phyloP scores from a whole-genome alignment of 1,284 basidiomycete species.

The Ustilago vetiveriae region DNA sequence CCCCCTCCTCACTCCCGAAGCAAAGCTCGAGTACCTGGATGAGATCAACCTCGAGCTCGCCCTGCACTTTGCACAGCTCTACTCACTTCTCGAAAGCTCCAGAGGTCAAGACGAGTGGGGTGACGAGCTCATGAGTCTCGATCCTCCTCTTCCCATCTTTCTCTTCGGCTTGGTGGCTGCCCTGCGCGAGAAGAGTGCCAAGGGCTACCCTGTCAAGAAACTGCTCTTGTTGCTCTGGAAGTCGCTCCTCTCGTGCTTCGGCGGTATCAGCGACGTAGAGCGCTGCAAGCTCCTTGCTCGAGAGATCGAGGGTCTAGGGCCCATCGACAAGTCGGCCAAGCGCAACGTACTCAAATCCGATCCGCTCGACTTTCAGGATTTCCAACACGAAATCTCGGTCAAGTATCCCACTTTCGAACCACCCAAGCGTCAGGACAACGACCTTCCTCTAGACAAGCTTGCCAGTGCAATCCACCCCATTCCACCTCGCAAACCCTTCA shows the following conservation, averaged over 20 bases:
- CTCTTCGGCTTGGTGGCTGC: slow-evolving; percentile 88
- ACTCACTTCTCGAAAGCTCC: slow-evolving; percentile 63
- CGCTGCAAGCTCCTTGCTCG: slow-evolving; percentile 86
- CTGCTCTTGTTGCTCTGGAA: slow-evolving; percentile 97
- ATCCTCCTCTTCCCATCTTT: slow-evolving; percentile 91
- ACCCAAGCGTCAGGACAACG: slow-evolving; percentile 66
- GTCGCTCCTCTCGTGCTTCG: slow-evolving; percentile 87
- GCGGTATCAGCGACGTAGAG: slow-evolving; percentile 85
- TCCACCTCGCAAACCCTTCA: slow-evolving; percentile 51
- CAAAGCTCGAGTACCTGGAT: slow-evolving; percentile 63
- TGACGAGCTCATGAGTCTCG: slow-evolving; percentile 72
- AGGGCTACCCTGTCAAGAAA: slow-evolving; percentile 73
- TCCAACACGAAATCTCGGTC: slow-evolving; percentile 60
- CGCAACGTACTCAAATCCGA: slow-evolving; percentile 53
- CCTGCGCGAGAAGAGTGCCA: slow-evolving; percentile 90
- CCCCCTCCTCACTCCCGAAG: slow-evolving; percentile 59
- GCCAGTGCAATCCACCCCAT: slow-evolving; percentile 58
- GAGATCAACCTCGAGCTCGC: slow-evolving; percentile 66
- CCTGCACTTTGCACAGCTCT: slow-evolving; percentile 65
- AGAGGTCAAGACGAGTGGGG: slow-evolving; percentile 60
- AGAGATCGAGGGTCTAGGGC: slow-evolving; percentile 74
- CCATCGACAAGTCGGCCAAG: slow-evolving; percentile 37
- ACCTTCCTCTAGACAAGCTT: slow-evolving; percentile 66
- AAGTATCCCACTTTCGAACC: slow-evolving; percentile 69
- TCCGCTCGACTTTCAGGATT: slow-evolving; percentile 61